These are phyloP conservation scores for Chimonanthus praecox DNA, from an alignment of 164 flowering plant genomes.

Conservation along the genomic window DNA sequence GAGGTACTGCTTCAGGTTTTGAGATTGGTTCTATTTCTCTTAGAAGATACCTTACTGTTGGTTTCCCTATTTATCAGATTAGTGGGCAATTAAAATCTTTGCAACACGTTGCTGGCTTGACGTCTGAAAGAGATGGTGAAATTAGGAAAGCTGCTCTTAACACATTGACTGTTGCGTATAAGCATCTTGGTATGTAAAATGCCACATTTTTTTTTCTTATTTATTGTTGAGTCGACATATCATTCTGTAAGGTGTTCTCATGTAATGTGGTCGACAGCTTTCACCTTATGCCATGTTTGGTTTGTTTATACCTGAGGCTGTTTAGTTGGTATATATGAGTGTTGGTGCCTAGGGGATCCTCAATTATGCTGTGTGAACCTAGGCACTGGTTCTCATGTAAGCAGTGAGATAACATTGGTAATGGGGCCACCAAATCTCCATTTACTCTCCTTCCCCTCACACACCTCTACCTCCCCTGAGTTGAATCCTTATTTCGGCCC, in stretches of 20 bases:
- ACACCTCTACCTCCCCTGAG: too few species aligned
- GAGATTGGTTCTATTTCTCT: neutral
- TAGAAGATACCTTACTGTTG: neutral
- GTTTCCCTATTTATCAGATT: conserved; percentile 38
- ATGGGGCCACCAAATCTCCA: too few species aligned
- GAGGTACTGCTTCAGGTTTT: conserved; percentile 46
- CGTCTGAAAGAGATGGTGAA: conserved; percentile 97
- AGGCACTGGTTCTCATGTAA: too few species aligned
- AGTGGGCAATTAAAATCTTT: conserved; percentile 79
- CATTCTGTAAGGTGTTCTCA: neutral
- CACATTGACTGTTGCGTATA: conserved; percentile 85
- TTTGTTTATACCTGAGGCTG: neutral
- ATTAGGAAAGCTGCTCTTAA: conserved; percentile 91
- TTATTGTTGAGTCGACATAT: neutral
- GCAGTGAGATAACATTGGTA: too few species aligned
- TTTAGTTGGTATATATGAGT: neutral
- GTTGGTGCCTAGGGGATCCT: neutral
- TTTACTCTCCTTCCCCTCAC: too few species aligned
- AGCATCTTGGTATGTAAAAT: conserved; percentile 67
- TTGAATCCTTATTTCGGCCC: too few species aligned
- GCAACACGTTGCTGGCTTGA: conserved; percentile 93
- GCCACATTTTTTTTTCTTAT: neutral
- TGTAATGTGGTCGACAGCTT: neutral
- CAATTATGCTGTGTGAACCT: too few species aligned
- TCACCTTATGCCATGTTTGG: neutral